Evolutionary conservation across 768 basidiomycete species (phyloP).

Genomic region (Mycena amicta): DNA sequence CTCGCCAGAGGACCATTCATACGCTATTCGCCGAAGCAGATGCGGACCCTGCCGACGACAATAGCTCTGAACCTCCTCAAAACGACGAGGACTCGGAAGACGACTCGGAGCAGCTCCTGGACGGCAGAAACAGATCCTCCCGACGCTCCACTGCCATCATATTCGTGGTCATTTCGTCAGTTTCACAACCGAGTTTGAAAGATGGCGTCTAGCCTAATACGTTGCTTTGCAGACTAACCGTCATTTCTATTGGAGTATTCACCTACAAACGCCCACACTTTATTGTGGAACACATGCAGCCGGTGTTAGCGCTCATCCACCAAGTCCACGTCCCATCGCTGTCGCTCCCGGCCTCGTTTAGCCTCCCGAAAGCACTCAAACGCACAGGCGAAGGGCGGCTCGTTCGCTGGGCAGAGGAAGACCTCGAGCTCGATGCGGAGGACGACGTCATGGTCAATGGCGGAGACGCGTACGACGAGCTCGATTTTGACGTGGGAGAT

Average conservation of each 20-base stretch:
- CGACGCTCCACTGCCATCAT: constrained; percentile 16
- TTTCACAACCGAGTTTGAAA: not conserved
- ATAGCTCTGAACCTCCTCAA: not conserved
- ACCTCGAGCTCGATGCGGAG: constrained; percentile 41
- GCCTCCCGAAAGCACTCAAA: constrained; percentile 7
- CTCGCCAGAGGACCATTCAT: not conserved
- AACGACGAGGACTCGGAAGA: not conserved
- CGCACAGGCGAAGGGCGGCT: constrained; percentile 40
- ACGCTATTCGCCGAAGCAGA: not conserved
- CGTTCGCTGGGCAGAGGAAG: constrained; percentile 51
- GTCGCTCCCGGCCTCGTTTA: not conserved
- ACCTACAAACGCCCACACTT: constrained; percentile 16
- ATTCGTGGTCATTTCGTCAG: constrained; percentile 14
- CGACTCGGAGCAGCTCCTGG: constrained; percentile 15
- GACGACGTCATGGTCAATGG: constrained; percentile 51
- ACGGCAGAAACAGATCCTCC: constrained; percentile 6
- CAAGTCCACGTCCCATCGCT: constrained; percentile 5
- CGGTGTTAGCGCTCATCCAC: not conserved
- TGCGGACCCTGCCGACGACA: constrained; percentile 8
- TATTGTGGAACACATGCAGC: constrained; percentile 4
- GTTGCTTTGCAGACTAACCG: constrained; percentile 1
- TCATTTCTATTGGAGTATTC: constrained; percentile 12
- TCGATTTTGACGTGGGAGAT: constrained; percentile 32
- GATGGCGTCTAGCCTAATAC: not conserved
- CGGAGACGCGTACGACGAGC: constrained; percentile 30